Percentiles rank a stretch among this genome's conserved stretches.
Evolutionary conservation across 192 early-diverging fungal species (phyloP).

Genomic region (Funneliformis geosporum): DNA sequence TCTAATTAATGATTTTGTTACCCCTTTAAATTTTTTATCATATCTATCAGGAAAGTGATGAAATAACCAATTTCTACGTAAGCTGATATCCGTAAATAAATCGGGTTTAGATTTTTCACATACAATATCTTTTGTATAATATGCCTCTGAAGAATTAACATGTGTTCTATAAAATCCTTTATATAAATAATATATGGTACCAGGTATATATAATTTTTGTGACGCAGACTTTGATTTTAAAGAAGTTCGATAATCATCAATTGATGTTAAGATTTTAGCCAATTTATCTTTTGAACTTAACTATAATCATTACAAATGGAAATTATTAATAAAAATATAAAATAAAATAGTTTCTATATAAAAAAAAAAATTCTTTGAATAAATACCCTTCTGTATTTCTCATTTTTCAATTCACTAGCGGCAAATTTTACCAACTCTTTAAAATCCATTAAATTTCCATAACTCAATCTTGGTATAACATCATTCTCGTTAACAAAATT

Average conservation of each 20-base stretch:
- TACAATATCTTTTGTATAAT: conserved; percentile 43
- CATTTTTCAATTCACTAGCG: conserved; percentile 40
- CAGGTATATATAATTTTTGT: conserved; percentile 35
- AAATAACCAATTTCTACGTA: conserved; percentile 45
- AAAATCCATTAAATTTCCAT: conserved; percentile 46
- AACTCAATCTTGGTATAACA: conserved; percentile 41
- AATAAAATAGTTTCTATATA: neutral
- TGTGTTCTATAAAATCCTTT: conserved; percentile 38
- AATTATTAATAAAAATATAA: neutral
- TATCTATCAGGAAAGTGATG: conserved; percentile 50
- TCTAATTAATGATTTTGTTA: conserved; percentile 24
- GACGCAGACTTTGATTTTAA: conserved; percentile 7
- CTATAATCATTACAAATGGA: neutral
- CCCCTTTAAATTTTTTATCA: conserved; percentile 39
- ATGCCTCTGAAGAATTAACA: conserved; percentile 34
- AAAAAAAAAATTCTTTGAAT: neutral
- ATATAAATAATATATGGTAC: conserved; percentile 42
- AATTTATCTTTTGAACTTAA: conserved; percentile 19
- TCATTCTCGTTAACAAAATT: conserved; percentile 49
- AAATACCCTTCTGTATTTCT: conserved; percentile 30
- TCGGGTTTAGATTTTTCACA: conserved; percentile 42
- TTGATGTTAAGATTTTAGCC: conserved; percentile 1
- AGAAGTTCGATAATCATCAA: conserved; percentile 9
- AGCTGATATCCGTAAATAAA: conserved; percentile 40
- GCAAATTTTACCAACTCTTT: conserved; percentile 49